phyloP scores from a whole-genome alignment of 345 rosid genomes.

The Salix suchowensis region DNA sequence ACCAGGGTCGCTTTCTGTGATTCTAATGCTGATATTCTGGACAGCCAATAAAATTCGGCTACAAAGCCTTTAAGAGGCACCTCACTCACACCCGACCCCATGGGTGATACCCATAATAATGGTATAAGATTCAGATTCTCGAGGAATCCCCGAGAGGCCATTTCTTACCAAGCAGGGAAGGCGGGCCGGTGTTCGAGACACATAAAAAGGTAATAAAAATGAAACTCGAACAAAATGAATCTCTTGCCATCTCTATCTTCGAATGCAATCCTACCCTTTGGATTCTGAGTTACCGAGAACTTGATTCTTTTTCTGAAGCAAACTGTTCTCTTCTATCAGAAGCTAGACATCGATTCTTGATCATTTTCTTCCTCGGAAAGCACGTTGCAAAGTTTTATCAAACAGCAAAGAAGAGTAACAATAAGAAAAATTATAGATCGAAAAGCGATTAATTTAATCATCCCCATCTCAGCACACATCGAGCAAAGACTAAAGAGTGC shows the following conservation, averaged over 20 bases:
- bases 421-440: too few relatives aligned
- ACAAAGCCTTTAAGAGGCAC: neutral
- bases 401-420: too few relatives aligned
- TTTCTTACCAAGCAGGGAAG: neutral
- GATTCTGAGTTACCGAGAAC: neutral
- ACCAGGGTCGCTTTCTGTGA: neutral
- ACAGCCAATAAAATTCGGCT: neutral
- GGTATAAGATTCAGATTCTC: slow-evolving; percentile 1
- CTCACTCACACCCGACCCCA: neutral
- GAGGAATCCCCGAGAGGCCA: neutral
- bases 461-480: neutral
- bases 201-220: too few relatives aligned
- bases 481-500: neutral
- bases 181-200: too few relatives aligned
- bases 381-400: too few relatives aligned
- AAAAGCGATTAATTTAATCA: neutral
- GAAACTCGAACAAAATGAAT: neutral
- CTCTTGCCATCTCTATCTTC: neutral
- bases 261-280: neutral
- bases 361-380: neutral
- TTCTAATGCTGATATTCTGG: neutral
- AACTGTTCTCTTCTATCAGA: neutral
- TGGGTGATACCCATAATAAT: neutral
- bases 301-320: neutral
- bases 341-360: neutral